These are phyloP conservation scores for Ogataea paraovalis DNA, from an alignment of 805 yeast species.

Conservation along the genomic window DNA sequence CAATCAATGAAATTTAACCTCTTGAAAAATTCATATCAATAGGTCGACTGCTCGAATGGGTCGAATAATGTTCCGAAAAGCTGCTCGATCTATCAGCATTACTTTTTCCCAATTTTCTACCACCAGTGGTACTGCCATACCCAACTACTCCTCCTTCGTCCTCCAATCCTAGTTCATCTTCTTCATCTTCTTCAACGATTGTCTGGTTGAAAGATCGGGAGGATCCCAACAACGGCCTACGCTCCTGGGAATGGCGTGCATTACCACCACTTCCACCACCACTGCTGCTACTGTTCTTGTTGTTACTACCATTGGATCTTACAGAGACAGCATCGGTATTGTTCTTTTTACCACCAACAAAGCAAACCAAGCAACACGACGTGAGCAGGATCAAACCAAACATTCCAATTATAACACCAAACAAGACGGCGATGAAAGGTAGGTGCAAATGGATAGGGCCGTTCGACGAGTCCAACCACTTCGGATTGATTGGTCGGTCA, in stretches of 20 bases:
- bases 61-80: slow-evolving; percentile 28
- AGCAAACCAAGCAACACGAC: slow-evolving; percentile 34
- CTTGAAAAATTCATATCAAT: slow-evolving; percentile 18
- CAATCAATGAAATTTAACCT: neutral
- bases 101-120: neutral
- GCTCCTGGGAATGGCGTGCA: neutral
- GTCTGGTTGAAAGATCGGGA: neutral
- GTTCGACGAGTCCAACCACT: slow-evolving; percentile 47
- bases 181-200: slow-evolving; percentile 1
- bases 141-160: neutral
- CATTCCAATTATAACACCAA: slow-evolving; percentile 65
- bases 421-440: slow-evolving; percentile 62
- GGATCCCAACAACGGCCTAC: slow-evolving; percentile 11
- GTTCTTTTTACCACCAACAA: slow-evolving; percentile 24
- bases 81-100: slow-evolving; percentile 2
- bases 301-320: neutral
- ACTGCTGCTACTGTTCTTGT: no score
- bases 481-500: slow-evolving; percentile 62
- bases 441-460: slow-evolving; percentile 53
- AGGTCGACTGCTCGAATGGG: slow-evolving; percentile 26
- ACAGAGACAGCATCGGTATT: neutral
- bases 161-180: slow-evolving; percentile 4
- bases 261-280: no score
- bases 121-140: neutral
- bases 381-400: slow-evolving; percentile 33